phyloP scores from a whole-genome alignment of 2,329 filamentous ascomycete species.

The Raffaelea ambrosiae region DNA sequence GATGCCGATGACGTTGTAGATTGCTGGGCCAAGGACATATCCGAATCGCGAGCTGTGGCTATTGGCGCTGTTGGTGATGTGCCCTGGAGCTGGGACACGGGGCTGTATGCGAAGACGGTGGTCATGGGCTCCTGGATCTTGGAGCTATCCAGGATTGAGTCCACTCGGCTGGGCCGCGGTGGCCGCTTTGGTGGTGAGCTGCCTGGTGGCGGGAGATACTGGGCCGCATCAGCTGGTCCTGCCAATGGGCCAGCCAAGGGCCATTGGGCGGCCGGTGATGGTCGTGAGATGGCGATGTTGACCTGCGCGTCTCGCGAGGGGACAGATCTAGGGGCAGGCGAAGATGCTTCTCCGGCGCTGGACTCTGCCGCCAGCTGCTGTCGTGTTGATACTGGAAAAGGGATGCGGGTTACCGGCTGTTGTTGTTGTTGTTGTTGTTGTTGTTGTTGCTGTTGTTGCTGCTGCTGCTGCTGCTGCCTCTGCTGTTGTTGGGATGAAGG shows the following conservation, averaged over 20 bases:
- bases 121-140: conserved; percentile 48
- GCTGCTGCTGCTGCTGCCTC: background rate
- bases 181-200: conserved; percentile 47
- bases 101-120: conserved; percentile 30
- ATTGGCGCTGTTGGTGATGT: conserved; percentile 7
- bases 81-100: background rate
- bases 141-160: conserved; percentile 49
- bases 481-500: conserved; percentile 2
- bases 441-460: background rate
- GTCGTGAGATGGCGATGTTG: conserved; percentile 43
- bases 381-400: conserved; percentile 16
- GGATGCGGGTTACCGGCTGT: conserved; percentile 15
- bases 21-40: conserved; percentile 32
- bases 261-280: conserved; percentile 45
- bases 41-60: conserved; percentile 26
- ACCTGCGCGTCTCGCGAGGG: conserved; percentile 28
- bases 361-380: conserved; percentile 16
- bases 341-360: conserved; percentile 15
- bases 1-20: conserved; percentile 31
- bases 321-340: conserved; percentile 17
- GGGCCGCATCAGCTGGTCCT: conserved; percentile 19
- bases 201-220: conserved; percentile 4
- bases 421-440: background rate
- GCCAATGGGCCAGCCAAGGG: conserved; percentile 34
- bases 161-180: conserved; percentile 50